Evolutionary conservation across 2,329 filamentous ascomycete species (phyloP), one percentile per base, ranked within the genome.

Genomic region (Fusarium sp.): DNA sequence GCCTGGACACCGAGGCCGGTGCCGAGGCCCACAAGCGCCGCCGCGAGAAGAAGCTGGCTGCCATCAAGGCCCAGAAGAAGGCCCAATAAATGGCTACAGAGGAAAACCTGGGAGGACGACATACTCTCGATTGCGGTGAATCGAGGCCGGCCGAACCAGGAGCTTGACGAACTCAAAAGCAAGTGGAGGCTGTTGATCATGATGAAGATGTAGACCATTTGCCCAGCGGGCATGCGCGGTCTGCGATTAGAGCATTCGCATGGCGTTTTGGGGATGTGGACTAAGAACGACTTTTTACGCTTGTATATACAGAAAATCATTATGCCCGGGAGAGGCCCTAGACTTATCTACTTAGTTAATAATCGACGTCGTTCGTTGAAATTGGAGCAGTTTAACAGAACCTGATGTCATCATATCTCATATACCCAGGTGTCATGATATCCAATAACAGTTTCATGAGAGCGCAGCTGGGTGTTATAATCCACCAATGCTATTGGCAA

Each of bases 1-100:
- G 92, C 78, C 89, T 98, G 76, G 95, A 98, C 85, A 99, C 97
- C 71, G 96, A 99, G 89, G 94, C 94, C 74, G 95, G 94, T 63
- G 90, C 94, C 40, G 96, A 97, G 84, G 94, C 96, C 45, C 90
- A 93, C 79, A 95, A 95, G 91, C 90, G 89, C 81, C 92, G 95
- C 81, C 90, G 95, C 69, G 95, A 97, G 84, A 91, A 87, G 84
- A 95, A 94, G 90, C 79, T 94, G 60, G 89, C 87, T 65, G 84
- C 90, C 67, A 87, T 93, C 83, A 87, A 87, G 81, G 87, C 87
- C 73, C 92, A 91, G 87, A 95, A 91, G 87, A 95, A 95, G 80
- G 74, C 78, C 88, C 88, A 93, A 85, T 93, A 90, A 85, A 64
- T 47, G 47, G 40, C 56, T 75, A 43, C 32, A 58, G 22, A 59